Percentiles rank a stretch among this genome's conserved stretches.
Conservation (phyloP, 768 basidiomycete species). For the Tricholoma bakamatsutake region DNA sequence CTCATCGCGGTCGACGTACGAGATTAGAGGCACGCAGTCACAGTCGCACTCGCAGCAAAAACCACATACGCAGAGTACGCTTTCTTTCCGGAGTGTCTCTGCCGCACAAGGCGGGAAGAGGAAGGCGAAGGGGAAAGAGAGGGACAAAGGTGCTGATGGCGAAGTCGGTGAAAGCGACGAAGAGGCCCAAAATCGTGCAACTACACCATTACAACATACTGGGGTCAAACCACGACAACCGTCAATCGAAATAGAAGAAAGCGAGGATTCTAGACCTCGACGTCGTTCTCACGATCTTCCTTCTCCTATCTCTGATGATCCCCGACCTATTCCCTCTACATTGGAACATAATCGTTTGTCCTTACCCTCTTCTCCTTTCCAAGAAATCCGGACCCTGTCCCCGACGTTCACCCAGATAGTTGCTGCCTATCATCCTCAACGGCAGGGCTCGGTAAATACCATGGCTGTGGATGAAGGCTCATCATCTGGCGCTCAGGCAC, state of each 20-base stretch:
- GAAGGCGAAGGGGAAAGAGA: conserved; percentile 1
- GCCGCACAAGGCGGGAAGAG: neutral
- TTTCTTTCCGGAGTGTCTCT: conserved; percentile 5
- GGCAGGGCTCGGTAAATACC: neutral
- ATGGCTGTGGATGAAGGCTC: conserved; percentile 7
- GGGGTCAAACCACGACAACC: neutral
- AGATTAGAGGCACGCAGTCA: conserved; percentile 30
- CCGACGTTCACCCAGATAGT: neutral
- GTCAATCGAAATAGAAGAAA: neutral
- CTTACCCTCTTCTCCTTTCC: neutral
- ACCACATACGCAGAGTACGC: conserved; percentile 16
- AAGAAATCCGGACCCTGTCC: neutral
- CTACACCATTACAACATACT: neutral
- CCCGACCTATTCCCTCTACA: neutral
- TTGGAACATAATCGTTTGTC: neutral
- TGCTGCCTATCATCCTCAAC: neutral
- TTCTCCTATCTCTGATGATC: neutral
- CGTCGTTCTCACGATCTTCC: neutral
- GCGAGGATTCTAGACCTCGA: neutral
- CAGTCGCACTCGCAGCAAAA: conserved; percentile 6
- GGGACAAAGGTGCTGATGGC: neutral
- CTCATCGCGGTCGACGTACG: conserved; percentile 67
- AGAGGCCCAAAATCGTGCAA: neutral
- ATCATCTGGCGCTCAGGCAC: neutral
- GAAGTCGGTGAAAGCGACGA: neutral